Evolutionary conservation across 805 yeast genomes (phyloP).

Genomic region (Starmerella bombi): DNA sequence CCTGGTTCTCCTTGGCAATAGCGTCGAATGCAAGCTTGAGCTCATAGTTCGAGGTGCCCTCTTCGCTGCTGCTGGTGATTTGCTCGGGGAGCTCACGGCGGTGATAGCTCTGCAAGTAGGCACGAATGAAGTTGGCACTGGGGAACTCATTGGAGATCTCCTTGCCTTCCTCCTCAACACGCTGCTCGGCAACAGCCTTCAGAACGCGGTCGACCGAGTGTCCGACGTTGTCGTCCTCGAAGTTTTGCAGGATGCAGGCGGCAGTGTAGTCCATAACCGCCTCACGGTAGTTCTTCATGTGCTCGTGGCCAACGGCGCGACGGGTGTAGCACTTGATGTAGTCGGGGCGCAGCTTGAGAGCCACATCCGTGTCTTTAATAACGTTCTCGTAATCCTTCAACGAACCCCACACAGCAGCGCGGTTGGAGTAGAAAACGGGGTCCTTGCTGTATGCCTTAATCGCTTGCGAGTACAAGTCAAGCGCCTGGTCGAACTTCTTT

Average conservation of each 20-base stretch:
- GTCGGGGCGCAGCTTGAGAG: constrained; percentile 74
- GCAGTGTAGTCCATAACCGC: constrained; percentile 89
- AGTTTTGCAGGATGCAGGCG: constrained; percentile 71
- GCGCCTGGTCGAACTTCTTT: constrained; percentile 62
- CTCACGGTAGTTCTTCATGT: constrained; percentile 60
- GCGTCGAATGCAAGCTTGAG: constrained; percentile 53
- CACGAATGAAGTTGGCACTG: constrained; percentile 49
- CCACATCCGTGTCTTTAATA: constrained; percentile 74
- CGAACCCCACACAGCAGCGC: constrained; percentile 91
- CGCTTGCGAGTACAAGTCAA: constrained; percentile 68
- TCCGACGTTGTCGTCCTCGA: constrained; percentile 65
- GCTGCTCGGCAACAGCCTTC: constrained; percentile 61
- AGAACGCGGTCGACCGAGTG: constrained; percentile 75
- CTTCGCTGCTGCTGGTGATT: constrained; percentile 35
- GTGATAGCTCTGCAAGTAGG: constrained; percentile 80
- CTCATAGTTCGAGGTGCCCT: constrained; percentile 48
- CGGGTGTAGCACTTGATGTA: constrained; percentile 85
- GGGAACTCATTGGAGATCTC: constrained; percentile 28
- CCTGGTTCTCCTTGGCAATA: constrained; percentile 36
- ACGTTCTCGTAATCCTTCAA: constrained; percentile 70
- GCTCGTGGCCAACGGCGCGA: constrained; percentile 86
- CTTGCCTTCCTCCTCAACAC: constrained; percentile 39
- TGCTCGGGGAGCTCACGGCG: constrained; percentile 38
- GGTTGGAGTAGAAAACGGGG: constrained; percentile 84
- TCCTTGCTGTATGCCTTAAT: constrained; percentile 53